A percentile compares a stretch with the other conserved stretches of the same genome.
Conservation (phyloP, 495 filamentous ascomycete genomes). For the Rostrohypoxylon terebratum region DNA sequence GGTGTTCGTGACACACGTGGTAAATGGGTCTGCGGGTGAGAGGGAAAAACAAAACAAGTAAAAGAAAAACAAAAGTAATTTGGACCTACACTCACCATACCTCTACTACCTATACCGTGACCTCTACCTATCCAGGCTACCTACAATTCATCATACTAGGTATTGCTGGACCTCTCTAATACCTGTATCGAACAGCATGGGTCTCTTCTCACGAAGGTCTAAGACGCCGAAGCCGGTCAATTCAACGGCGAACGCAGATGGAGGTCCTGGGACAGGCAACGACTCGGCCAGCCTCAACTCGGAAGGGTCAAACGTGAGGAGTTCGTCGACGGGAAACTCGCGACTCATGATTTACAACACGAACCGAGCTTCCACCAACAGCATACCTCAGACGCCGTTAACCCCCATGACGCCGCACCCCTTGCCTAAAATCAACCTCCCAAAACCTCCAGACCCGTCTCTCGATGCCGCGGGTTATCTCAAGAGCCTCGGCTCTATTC, state of each 20-base stretch:
- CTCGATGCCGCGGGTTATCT: conserved; percentile 94
- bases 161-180: too few species aligned
- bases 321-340: conserved; percentile 42
- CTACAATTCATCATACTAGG: background rate
- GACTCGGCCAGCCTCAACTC: conserved; percentile 54
- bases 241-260: conserved; percentile 38
- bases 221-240: conserved; percentile 58
- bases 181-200: conserved; percentile 50
- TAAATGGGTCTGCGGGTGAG: conserved; percentile 14
- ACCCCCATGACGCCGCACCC: conserved; percentile 53
- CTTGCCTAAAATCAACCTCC: conserved; percentile 72
- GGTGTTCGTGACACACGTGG: conserved; percentile 23
- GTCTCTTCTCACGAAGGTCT: conserved; percentile 64
- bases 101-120: conserved; percentile 1
- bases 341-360: conserved; percentile 39
- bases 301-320: conserved; percentile 49
- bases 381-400: conserved; percentile 57
- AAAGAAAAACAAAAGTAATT: conserved; percentile 36
- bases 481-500: conserved; percentile 87
- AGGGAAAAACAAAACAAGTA: conserved; percentile 28
- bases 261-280: conserved; percentile 38
- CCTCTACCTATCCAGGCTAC: background rate
- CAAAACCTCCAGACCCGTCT: conserved; percentile 87
- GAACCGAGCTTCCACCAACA: conserved; percentile 53
- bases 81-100: conserved; percentile 18